Base-by-base conservation (phyloP, 345 rosid genomes). In the Sapria himalayana region DNA sequence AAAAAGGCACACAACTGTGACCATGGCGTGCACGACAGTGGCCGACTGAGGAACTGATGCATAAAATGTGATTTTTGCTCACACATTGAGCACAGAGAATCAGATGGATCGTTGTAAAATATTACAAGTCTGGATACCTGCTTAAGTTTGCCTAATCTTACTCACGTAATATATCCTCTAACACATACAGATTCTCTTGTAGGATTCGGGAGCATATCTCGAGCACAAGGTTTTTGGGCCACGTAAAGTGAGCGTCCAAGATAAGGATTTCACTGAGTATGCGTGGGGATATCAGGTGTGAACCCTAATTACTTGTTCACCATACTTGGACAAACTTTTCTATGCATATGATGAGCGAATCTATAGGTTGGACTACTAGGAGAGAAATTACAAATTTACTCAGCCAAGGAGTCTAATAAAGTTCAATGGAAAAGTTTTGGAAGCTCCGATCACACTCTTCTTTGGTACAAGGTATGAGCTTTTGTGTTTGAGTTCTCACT, bases 331-430 rank as follows among this genome's bases (percentile, higher is more conserved):
- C 45, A 18, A 41, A n/a, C n/a, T n/a, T n/a, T n/a, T n/a, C n/a
- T n/a, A n/a, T n/a, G n/a, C n/a, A n/a, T n/a, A n/a, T n/a, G n/a
- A n/a, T n/a, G n/a, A n/a, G n/a, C n/a, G n/a, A n/a, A n/a, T n/a
- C n/a, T n/a, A n/a, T n/a, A 84, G 95, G 73, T 74, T 50, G 95
- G 93, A 24, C 48, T 79, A 37, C 11, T 53, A 8, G 96, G 96
- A 19, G 93, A 79, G 70, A 44, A 52, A 24, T 25, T 44, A 33
- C 50, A 64, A 32, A 49, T 76, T 37, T 85, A 63, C 62, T 37
- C 54, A 14, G 66, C 55, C 11, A 34, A 37, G 25, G 64, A 75
- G 35, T 62, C 70, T 25, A 46, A 25, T 14, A 57, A 51, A 49
- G 60, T 71, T 42, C 66, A 36, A 24, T 82, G 92, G 94, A 57